Percentiles rank a stretch among this genome's conserved stretches.
Conservation (phyloP, 106 monocot species). For the Gastrodia elata region DNA sequence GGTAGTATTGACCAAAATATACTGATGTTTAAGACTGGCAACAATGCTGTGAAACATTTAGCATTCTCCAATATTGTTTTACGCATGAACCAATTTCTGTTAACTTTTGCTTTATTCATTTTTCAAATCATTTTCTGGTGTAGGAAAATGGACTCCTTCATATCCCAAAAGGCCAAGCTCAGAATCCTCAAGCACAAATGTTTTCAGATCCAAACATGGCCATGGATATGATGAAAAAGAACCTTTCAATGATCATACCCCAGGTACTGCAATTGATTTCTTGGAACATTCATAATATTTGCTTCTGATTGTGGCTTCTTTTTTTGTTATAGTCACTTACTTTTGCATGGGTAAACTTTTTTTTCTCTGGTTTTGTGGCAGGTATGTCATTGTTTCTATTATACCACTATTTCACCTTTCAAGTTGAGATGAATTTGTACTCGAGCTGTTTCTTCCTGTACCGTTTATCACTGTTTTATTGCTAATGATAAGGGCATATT, state of each 20-base stretch:
- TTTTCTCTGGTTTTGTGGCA: slow-evolving; percentile 99
- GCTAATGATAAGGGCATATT: background rate
- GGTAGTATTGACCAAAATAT: background rate
- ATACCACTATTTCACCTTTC: background rate
- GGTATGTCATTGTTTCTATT: slow-evolving; percentile 26
- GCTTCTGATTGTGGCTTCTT: background rate
- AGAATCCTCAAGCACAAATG: slow-evolving; percentile 96
- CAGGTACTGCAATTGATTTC: slow-evolving; percentile 43
- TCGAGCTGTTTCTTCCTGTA: background rate
- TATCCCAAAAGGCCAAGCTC: slow-evolving; percentile 87
- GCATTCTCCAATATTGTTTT: background rate
- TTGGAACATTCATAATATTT: background rate
- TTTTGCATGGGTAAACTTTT: slow-evolving; percentile 99
- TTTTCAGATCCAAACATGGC: slow-evolving; percentile 99
- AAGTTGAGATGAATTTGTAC: background rate
- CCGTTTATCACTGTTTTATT: background rate
- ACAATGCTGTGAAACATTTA: background rate
- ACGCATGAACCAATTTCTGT: background rate
- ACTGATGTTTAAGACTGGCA: background rate
- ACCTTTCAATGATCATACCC: slow-evolving; percentile 96
- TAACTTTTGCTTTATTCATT: background rate
- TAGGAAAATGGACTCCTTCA: slow-evolving; percentile 93
- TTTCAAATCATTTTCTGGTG: slow-evolving; percentile 4
- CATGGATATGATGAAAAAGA: slow-evolving; percentile 99
- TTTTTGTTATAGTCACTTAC: slow-evolving; percentile 83